A percentile compares a stretch with the other conserved stretches of the same genome.
Evolutionary conservation across 306 rosid species (phyloP).

Genomic region (Citrullus colocynthis): DNA sequence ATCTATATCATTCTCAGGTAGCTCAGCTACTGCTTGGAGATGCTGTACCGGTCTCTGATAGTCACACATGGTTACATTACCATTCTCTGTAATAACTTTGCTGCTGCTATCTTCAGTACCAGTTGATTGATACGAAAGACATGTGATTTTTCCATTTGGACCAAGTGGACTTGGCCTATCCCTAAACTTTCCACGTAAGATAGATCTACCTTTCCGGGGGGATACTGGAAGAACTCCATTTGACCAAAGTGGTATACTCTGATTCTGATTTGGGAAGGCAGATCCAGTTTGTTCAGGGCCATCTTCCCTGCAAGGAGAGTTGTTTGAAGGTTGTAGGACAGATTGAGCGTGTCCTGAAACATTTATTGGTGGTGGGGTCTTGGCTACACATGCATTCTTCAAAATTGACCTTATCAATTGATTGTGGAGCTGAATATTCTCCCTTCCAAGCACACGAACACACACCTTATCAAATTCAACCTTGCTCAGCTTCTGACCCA

Average conservation of each 20-base stretch:
- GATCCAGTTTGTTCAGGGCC: slow-evolving; percentile 51
- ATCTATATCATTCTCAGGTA: slow-evolving; percentile 51
- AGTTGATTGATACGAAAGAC: slow-evolving; percentile 31
- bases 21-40: slow-evolving; percentile 74
- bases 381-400: slow-evolving; percentile 83
- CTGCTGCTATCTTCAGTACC: slow-evolving; percentile 50
- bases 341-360: slow-evolving; percentile 38
- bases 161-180: slow-evolving; percentile 98
- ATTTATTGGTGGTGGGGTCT: slow-evolving; percentile 62
- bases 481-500: slow-evolving; percentile 85
- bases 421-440: slow-evolving; percentile 77
- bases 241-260: slow-evolving; percentile 49
- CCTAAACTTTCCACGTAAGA: slow-evolving; percentile 59
- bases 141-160: slow-evolving; percentile 77
- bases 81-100: slow-evolving; percentile 60
- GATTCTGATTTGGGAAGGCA: slow-evolving; percentile 45
- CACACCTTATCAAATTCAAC: slow-evolving; percentile 67
- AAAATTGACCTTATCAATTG: slow-evolving; percentile 66
- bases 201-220: slow-evolving; percentile 60
- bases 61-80: slow-evolving; percentile 55
- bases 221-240: slow-evolving; percentile 74
- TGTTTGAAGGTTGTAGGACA: slow-evolving; percentile 32
- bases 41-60: slow-evolving; percentile 73
- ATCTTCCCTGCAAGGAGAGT: slow-evolving; percentile 66
- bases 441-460: slow-evolving; percentile 62